These are phyloP conservation scores for Globisporangium spiculum DNA, from an alignment of 352 stramenopile genomes.

Conservation along the genomic window DNA sequence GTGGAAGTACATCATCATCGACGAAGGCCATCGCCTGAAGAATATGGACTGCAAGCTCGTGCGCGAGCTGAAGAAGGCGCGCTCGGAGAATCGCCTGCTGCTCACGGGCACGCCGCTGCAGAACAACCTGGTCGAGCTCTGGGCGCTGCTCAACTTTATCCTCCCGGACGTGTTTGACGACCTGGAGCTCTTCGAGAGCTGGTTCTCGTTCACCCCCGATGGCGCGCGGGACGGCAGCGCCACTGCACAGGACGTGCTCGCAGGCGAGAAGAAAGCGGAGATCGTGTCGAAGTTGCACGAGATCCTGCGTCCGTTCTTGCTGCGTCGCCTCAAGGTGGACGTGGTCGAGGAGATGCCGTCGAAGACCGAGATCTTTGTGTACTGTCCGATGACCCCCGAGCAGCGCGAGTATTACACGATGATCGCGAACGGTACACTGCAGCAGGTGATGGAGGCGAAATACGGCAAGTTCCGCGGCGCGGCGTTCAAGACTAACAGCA, in stretches of 20 bases:
- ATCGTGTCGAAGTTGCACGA: constrained; percentile 96
- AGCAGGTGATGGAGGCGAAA: constrained; percentile 82
- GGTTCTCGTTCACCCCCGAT: constrained; percentile 97
- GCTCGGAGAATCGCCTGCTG: constrained; percentile 92
- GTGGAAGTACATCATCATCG: constrained; percentile 96
- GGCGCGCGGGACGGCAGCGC: constrained; percentile 55
- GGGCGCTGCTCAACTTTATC: constrained; percentile 98
- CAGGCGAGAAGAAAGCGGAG: constrained; percentile 90
- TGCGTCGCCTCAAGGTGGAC: constrained; percentile 95
- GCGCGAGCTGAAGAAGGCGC: constrained; percentile 91
- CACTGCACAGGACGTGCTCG: constrained; percentile 84
- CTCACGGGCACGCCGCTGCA: constrained; percentile 97
- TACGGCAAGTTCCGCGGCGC: constrained; percentile 60
- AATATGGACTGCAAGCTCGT: constrained; percentile 97
- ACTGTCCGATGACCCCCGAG: constrained; percentile 92
- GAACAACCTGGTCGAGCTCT: constrained; percentile 98
- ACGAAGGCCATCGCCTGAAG: constrained; percentile 98
- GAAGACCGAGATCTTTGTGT: constrained; percentile 98
- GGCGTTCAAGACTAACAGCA: constrained; percentile 47
- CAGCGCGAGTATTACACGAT: constrained; percentile 95
- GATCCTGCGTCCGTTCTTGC: constrained; percentile 96
- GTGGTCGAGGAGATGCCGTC: constrained; percentile 92
- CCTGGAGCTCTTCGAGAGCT: constrained; percentile 97
- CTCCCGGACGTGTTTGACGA: constrained; percentile 97
- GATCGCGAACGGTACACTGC: constrained; percentile 88